Evolutionary conservation across 169 alveolate species (phyloP), one percentile per base, ranked within the genome.

Genomic region (Cryptosporidium baileyi): DNA sequence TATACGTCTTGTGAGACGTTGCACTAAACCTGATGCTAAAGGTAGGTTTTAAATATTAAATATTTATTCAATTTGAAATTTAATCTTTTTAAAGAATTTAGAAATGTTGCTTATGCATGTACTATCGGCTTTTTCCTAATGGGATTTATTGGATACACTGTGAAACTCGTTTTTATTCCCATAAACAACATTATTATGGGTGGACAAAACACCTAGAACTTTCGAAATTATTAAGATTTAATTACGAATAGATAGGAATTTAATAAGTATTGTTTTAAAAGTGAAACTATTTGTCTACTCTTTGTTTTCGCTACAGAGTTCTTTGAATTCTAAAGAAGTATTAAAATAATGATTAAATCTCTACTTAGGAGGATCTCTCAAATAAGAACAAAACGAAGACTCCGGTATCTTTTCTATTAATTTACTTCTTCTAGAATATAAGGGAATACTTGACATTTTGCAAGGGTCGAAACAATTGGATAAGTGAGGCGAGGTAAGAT

Each of bases 61-160:
- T 2, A 62, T 1, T 57, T 17, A 34, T 4, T 9, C 54, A 24
- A 32, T 38, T 26, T 19, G 22, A 17, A 24, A 22, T 44, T 3
- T 1, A 24, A 22, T 19, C 17, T 22, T 30, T 47, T 59, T 30
- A 26, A 63, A 93, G 96, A 93, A 82, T 96, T 94, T 90, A 91
- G 92, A 90, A 94, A 94, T 89, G 95, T 95, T 34, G 95, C 96
- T 49, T 88, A 91, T 79, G 98, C 98, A 19, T 96, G 99, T 79
- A 93, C 98, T 26, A 91, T 96, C 59, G 99, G 99, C 34, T 96
- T 96, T 82, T 93, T 94, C 61, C 95, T 95, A 45, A 96, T 96
- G 98, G 99, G 99, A 60, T 91, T 94, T 74, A 96, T 96, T 79
- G 99, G 99, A 34, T 96, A 96, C 89, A 91, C 95, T 57, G 96